phyloP scores from a whole-genome alignment of 352 stramenopile species.

The Thalassiosira hispida region DNA sequence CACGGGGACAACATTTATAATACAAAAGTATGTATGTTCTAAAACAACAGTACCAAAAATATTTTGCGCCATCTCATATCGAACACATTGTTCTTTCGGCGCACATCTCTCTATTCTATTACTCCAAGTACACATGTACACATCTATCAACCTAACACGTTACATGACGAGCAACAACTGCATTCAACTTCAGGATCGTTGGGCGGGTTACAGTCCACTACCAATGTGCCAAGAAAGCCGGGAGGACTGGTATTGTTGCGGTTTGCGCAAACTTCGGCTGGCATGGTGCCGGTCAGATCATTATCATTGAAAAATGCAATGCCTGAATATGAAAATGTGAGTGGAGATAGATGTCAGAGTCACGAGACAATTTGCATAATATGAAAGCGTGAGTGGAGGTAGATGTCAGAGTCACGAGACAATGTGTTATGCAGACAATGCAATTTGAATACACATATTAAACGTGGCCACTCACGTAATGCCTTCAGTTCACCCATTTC shows the following conservation, averaged over 20 bases:
- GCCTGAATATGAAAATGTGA: conserved; percentile 48
- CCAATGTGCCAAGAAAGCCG: conserved; percentile 35
- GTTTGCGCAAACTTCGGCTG: conserved; percentile 34
- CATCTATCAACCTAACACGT: too few relatives aligned
- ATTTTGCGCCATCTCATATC: too few relatives aligned
- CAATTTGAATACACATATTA: neutral
- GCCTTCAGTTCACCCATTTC: conserved; percentile 39
- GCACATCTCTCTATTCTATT: too few relatives aligned
- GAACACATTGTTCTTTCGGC: too few relatives aligned
- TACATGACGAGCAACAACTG: conserved; percentile 33
- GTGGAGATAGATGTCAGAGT: neutral
- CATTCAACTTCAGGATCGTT: conserved; percentile 31
- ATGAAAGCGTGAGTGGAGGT: conserved; percentile 24
- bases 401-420: neutral
- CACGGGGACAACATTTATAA: too few relatives aligned
- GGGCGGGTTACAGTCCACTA: conserved; percentile 25
- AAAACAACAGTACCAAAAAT: too few relatives aligned
- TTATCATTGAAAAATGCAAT: conserved; percentile 37
- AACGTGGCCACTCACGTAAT: conserved; percentile 26
- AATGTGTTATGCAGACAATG: neutral
- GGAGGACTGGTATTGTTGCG: conserved; percentile 30
- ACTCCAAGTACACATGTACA: too few relatives aligned
- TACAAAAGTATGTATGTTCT: too few relatives aligned
- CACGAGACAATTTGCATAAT: conserved; percentile 20
- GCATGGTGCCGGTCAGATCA: conserved; percentile 30